These are phyloP conservation scores for Leishmania tarentolae DNA, from an alignment of 208 protist species.

Conservation along the genomic window DNA sequence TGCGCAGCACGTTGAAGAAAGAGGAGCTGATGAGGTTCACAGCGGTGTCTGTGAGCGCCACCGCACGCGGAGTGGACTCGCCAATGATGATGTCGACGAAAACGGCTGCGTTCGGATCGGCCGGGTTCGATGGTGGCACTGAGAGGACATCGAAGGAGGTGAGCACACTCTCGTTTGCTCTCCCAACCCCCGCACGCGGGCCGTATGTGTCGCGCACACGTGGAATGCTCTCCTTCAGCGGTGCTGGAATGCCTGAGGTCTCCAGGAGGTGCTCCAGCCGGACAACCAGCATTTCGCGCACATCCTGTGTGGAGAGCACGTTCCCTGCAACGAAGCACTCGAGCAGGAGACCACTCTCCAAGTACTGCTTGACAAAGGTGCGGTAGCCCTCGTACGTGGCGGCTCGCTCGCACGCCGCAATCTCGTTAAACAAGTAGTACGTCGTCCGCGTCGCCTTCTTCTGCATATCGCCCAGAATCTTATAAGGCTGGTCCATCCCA, in stretches of 20 bases:
- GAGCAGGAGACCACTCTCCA: conserved; percentile 50
- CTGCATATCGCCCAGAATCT: conserved; percentile 32
- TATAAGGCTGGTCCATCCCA: conserved; percentile 49
- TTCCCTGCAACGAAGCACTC: conserved; percentile 75
- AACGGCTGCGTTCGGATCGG: conserved; percentile 56
- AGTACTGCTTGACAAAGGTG: conserved; percentile 52
- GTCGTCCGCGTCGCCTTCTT: conserved; percentile 29
- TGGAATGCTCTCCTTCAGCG: conserved; percentile 33
- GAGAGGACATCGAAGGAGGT: conserved; percentile 43
- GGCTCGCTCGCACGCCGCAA: conserved; percentile 33
- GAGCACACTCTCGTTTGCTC: background rate
- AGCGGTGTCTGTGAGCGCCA: conserved; percentile 39
- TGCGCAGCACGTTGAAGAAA: conserved; percentile 83
- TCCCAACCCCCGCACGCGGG: background rate
- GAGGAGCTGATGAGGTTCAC: conserved; percentile 50
- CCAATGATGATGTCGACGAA: conserved; percentile 59
- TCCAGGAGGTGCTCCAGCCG: conserved; percentile 39
- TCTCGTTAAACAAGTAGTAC: conserved; percentile 58
- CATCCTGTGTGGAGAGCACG: conserved; percentile 39
- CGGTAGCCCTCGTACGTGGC: conserved; percentile 57
- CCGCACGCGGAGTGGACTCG: conserved; percentile 41
- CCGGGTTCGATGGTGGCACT: conserved; percentile 47
- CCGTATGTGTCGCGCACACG: conserved; percentile 61
- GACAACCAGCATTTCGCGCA: conserved; percentile 31
- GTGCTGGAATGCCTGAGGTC: conserved; percentile 22